Conservation (phyloP, 768 basidiomycete species). For the Leccinum imitatum region DNA sequence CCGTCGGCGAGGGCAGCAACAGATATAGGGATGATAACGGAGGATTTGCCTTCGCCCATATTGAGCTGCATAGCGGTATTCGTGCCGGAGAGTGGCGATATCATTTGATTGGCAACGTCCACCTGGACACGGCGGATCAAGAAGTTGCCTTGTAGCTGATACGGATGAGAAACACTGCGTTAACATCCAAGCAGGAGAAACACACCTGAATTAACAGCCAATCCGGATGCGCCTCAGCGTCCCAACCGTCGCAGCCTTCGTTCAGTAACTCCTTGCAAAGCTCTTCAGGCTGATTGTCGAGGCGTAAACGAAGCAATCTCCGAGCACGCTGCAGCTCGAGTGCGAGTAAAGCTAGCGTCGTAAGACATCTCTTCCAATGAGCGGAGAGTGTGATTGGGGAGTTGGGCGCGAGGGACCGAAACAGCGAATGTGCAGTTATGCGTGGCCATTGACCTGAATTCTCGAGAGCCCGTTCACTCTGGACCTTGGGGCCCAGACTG, state of each 20-base stretch:
- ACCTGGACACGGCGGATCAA: slow-evolving; percentile 43
- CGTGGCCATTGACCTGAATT: slow-evolving; percentile 40
- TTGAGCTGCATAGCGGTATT: slow-evolving; percentile 51
- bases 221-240: slow-evolving; percentile 29
- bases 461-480: slow-evolving; percentile 14
- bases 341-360: slow-evolving; percentile 27
- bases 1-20: slow-evolving; percentile 43
- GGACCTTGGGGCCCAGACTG: slow-evolving; percentile 13
- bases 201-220: slow-evolving; percentile 48
- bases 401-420: slow-evolving; percentile 31
- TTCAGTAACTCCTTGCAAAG: slow-evolving; percentile 30
- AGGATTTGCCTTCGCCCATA: slow-evolving; percentile 60
- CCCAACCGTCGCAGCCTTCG: slow-evolving; percentile 22
- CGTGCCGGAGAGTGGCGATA: slow-evolving; percentile 32
- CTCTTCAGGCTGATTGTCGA: slow-evolving; percentile 29
- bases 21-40: slow-evolving; percentile 47
- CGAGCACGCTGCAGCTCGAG: slow-evolving; percentile 39
- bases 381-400: slow-evolving; percentile 14
- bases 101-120: slow-evolving; percentile 46
- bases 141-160: slow-evolving; percentile 47
- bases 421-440: slow-evolving; percentile 30
- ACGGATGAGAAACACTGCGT: background rate
- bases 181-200: background rate
- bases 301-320: slow-evolving; percentile 31
- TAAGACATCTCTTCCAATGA: slow-evolving; percentile 34